Percentiles rank a stretch among this genome's conserved stretches.
phyloP scores from a whole-genome alignment of 192 early-diverging fungal genomes.

The Fimicolochytrium jonesii region DNA sequence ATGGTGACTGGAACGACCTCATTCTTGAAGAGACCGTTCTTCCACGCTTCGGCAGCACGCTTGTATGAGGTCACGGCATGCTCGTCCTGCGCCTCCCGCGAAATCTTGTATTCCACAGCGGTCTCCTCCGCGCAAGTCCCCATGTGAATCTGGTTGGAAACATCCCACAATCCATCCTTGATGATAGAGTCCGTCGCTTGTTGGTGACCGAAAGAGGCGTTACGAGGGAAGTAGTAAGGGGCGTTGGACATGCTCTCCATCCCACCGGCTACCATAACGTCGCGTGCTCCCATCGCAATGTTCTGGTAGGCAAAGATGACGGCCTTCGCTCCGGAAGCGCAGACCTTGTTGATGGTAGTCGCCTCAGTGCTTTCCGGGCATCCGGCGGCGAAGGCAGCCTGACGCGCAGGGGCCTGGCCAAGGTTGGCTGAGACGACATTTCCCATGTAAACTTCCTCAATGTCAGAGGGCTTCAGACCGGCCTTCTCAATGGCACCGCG shows the following conservation, averaged over 20 bases:
- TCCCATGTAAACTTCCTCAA: conserved; percentile 95
- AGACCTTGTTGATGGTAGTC: conserved; percentile 98
- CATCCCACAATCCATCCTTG: conserved; percentile 95
- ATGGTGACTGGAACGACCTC: conserved; percentile 86
- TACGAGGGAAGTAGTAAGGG: conserved; percentile 66
- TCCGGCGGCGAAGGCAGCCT: conserved; percentile 82
- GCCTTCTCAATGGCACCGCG: conserved; percentile 79
- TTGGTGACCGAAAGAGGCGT: conserved; percentile 75
- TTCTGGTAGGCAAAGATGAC: conserved; percentile 86
- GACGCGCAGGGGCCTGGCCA: conserved; percentile 91
- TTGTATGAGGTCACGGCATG: conserved; percentile 85
- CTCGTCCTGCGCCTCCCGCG: conserved; percentile 86
- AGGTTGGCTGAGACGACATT: conserved; percentile 86
- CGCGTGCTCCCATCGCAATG: conserved; percentile 71
- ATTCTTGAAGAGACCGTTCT: conserved; percentile 66
- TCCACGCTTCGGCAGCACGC: conserved; percentile 85
- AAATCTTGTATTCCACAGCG: conserved; percentile 78
- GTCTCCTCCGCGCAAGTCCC: conserved; percentile 68
- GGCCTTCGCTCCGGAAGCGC: conserved; percentile 97
- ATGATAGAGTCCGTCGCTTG: conserved; percentile 79
- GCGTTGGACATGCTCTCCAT: conserved; percentile 97
- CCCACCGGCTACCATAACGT: conserved; percentile 86
- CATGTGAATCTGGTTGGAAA: conserved; percentile 82
- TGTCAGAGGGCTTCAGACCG: conserved; percentile 70
- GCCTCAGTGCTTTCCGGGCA: conserved; percentile 79